Conservation (phyloP, 306 rosid genomes). For the Adenanthera pavonina region DNA sequence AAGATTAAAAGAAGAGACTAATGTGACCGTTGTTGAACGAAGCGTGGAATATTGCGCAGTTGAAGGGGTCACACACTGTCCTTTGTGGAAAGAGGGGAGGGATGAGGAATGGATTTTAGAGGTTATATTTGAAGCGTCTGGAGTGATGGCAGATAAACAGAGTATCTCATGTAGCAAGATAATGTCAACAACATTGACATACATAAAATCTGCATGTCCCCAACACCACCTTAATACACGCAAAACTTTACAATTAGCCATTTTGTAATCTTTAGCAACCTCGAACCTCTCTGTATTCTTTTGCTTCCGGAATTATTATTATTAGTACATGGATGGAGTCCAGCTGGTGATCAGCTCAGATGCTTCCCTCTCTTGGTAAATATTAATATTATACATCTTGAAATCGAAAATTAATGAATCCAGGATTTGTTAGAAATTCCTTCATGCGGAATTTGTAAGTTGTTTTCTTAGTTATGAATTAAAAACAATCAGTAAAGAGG, state of each 20-base stretch:
- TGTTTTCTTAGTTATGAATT: background rate
- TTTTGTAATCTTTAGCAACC: background rate
- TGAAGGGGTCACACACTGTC: too few relatives aligned
- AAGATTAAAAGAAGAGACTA: background rate
- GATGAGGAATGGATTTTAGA: too few relatives aligned
- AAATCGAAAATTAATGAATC: background rate
- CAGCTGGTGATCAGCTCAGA: background rate
- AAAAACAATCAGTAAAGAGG: slow-evolving; percentile 4
- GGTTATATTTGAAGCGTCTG: too few relatives aligned
- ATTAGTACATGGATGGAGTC: background rate
- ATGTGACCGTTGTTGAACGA: too few relatives aligned
- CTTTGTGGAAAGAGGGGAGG: too few relatives aligned
- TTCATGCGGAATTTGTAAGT: background rate
- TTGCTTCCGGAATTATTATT: background rate
- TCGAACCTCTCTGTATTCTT: background rate
- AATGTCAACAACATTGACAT: too few relatives aligned
- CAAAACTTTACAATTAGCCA: background rate
- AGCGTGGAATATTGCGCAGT: too few relatives aligned
- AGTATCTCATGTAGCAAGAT: too few relatives aligned
- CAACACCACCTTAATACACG: too few relatives aligned
- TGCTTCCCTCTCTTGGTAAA: background rate
- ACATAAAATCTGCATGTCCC: too few relatives aligned
- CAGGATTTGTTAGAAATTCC: background rate
- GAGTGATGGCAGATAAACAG: too few relatives aligned
- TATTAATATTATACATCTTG: background rate